Percentiles rank a stretch among this genome's conserved stretches.
These are phyloP conservation scores for Penicillium egyptiacum DNA, from an alignment of 495 filamentous ascomycete genomes.

Conservation along the genomic window DNA sequence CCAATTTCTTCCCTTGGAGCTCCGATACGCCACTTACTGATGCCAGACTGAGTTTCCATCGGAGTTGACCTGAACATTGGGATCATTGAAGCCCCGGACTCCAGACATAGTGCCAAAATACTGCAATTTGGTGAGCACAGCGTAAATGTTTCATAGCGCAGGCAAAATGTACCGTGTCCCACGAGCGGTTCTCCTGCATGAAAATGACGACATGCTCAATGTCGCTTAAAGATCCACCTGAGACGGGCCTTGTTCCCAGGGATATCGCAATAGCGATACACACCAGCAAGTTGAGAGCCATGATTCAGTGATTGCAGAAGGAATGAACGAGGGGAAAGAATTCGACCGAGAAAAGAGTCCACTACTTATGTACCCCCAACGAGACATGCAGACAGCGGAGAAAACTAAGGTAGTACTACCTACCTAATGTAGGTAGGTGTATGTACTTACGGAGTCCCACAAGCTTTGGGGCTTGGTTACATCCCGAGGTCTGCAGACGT, in stretches of 20 bases:
- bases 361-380: not conserved
- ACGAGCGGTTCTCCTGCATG: conserved; percentile 55
- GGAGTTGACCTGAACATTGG: conserved; percentile 54
- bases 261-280: conserved; percentile 22
- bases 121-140: conserved; percentile 20
- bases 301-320: conserved; percentile 3
- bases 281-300: conserved; percentile 15
- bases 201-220: conserved; percentile 60
- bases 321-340: not conserved
- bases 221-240: conserved; percentile 46
- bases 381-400: not conserved
- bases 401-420: not conserved
- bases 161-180: conserved; percentile 33
- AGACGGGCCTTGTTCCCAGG: conserved; percentile 24
- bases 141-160: not conserved
- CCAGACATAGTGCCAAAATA: conserved; percentile 59
- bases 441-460: not conserved
- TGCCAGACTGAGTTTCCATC: conserved; percentile 48
- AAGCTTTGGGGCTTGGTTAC: not conserved
- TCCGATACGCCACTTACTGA: conserved; percentile 37
- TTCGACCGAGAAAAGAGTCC: not conserved
- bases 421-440: not conserved
- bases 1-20: not conserved
- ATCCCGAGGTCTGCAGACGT: not conserved
- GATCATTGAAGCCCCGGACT: conserved; percentile 56